A percentile compares a stretch with the other conserved stretches of the same genome.
Conservation (phyloP, 2,329 filamentous ascomycete species). For the Clonostachys rosea region DNA sequence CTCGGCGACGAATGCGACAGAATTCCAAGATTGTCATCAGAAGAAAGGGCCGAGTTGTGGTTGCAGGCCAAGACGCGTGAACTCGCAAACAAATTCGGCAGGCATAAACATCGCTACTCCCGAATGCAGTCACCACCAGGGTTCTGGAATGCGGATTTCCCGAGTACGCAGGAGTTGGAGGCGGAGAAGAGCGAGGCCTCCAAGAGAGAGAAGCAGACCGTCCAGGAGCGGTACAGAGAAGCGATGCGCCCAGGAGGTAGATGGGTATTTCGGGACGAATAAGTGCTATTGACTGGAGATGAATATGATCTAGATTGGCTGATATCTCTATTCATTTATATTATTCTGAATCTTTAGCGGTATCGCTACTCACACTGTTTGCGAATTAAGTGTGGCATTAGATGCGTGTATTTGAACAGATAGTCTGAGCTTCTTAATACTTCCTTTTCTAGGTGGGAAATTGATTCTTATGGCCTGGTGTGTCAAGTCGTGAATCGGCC, state of each 20-base stretch:
- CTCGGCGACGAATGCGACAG: slow-evolving; percentile 56
- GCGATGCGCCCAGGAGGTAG: slow-evolving; percentile 72
- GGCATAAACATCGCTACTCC: slow-evolving; percentile 70
- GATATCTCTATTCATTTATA: too few species aligned
- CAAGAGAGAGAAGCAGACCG: slow-evolving; percentile 55
- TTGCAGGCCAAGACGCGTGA: slow-evolving; percentile 71
- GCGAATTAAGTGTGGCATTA: too few species aligned
- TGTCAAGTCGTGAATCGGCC: too few species aligned
- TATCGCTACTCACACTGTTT: too few species aligned
- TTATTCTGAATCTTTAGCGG: too few species aligned
- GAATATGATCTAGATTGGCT: too few species aligned
- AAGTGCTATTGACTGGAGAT: slow-evolving; percentile 1
- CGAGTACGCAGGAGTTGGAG: slow-evolving; percentile 75
- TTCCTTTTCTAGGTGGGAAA: too few species aligned
- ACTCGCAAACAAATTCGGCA: slow-evolving; percentile 71
- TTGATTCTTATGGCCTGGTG: too few species aligned
- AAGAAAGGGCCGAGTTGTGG: slow-evolving; percentile 63
- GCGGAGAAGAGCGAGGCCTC: slow-evolving; percentile 61
- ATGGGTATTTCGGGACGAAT: slow-evolving; percentile 83
- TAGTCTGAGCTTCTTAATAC: too few species aligned
- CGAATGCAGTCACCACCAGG: slow-evolving; percentile 73
- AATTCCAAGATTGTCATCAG: slow-evolving; percentile 48
- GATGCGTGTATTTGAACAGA: too few species aligned
- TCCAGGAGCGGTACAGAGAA: slow-evolving; percentile 74
- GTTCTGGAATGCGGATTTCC: slow-evolving; percentile 89